These are phyloP conservation scores for Rhodotorula graminis DNA, from an alignment of 768 basidiomycete species.

Conservation along the genomic window DNA sequence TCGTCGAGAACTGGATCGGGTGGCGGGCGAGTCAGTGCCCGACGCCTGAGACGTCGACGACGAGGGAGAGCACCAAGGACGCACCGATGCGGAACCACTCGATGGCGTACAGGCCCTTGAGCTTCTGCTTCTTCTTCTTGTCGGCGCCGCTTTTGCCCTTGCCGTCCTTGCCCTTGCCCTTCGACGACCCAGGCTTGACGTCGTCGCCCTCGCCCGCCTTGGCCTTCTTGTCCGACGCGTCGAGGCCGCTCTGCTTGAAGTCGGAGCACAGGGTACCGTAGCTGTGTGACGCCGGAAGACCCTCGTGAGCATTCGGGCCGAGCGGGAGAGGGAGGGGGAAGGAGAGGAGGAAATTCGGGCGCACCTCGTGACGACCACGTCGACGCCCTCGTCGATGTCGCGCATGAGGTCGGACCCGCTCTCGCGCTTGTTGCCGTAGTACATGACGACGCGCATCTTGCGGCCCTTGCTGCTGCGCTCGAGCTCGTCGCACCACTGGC, in stretches of 20 bases:
- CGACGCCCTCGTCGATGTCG: slow-evolving; percentile 58
- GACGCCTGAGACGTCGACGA: slow-evolving; percentile 53
- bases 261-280: slow-evolving; percentile 90
- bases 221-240: slow-evolving; percentile 1
- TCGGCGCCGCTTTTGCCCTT: slow-evolving; percentile 3
- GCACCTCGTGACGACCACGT: slow-evolving; percentile 67
- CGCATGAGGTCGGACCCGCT: slow-evolving; percentile 55
- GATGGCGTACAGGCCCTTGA: slow-evolving; percentile 36
- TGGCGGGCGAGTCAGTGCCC: too few species aligned
- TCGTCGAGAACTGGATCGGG: slow-evolving; percentile 69
- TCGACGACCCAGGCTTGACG: slow-evolving; percentile 36
- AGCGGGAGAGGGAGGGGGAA: too few species aligned
- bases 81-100: slow-evolving; percentile 42
- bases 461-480: slow-evolving; percentile 55
- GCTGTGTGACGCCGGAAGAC: slow-evolving; percentile 47
- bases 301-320: too few species aligned
- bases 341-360: not conserved
- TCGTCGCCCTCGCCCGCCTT: slow-evolving; percentile 51
- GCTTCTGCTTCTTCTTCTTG: slow-evolving; percentile 21
- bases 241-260: slow-evolving; percentile 49
- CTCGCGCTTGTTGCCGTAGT: slow-evolving; percentile 83
- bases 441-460: slow-evolving; percentile 63
- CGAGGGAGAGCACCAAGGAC: not conserved
- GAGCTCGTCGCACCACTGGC: slow-evolving; percentile 95
- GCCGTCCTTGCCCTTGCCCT: slow-evolving; percentile 7